Evolutionary conservation across 768 basidiomycete genomes (phyloP).

Genomic region (Floccularia luteovirens): DNA sequence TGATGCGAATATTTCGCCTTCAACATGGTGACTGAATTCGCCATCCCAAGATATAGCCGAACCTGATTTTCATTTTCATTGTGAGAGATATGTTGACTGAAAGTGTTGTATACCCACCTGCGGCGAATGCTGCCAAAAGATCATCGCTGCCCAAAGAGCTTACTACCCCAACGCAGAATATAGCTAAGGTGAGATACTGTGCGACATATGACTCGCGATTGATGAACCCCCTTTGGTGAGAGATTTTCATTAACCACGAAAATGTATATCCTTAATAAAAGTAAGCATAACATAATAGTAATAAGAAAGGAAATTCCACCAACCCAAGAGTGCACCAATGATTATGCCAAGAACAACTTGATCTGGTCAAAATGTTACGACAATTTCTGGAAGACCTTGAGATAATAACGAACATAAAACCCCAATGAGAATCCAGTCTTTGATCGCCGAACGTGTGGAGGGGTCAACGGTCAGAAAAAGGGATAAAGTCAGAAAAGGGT

Average conservation of each 20-base stretch:
- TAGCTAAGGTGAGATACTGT: conserved; percentile 67
- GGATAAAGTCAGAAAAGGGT: conserved; percentile 84
- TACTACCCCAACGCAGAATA: conserved; percentile 73
- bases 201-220: conserved; percentile 73
- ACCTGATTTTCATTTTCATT: conserved; percentile 32
- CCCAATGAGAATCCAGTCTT: conserved; percentile 81
- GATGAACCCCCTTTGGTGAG: conserved; percentile 18
- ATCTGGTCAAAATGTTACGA: conserved; percentile 34
- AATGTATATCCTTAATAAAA: conserved; percentile 70
- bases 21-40: conserved; percentile 70
- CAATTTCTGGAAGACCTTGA: no score
- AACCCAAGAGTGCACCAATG: conserved; percentile 53
- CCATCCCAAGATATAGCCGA: conserved; percentile 91
- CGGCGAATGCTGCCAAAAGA: conserved; percentile 82
- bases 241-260: conserved; percentile 59
- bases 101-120: conserved; percentile 33
- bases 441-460: conserved; percentile 54
- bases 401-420: conserved; percentile 60
- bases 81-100: background rate
- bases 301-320: conserved; percentile 11
- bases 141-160: conserved; percentile 82
- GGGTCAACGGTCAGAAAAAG: conserved; percentile 78
- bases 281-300: no score
- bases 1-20: conserved; percentile 82
- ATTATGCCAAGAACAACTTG: conserved; percentile 71